Base-by-base conservation (phyloP, 495 filamentous ascomycete genomes). In the Cryomyces minteri region DNA sequence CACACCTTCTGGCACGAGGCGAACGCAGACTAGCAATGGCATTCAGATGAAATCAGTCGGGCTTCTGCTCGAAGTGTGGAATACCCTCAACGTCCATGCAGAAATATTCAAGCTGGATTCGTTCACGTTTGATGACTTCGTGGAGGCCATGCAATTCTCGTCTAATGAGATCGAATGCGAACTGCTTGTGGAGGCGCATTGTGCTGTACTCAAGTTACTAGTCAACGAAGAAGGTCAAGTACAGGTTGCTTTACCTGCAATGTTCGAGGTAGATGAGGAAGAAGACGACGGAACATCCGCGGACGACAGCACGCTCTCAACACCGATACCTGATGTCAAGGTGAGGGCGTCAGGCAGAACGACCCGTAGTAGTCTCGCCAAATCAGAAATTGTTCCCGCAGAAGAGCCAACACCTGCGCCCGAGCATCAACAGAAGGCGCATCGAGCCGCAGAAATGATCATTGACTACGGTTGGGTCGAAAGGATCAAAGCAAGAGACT, bases 111-210 rank as follows among this genome's bases (percentile, higher is more conserved):
- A 82, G 51, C 69, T 98, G 25, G 90, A 98, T 58, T 95, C 88
- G 0, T 98, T 96, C 55, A 96, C 88, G 0, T 88, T 98, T 54
- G 90, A 98, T 56, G 92, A 98, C 62, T 96, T 84, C 54, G 62
- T 94, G 14, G 84, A 95, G 54, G 82, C 88, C 4, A 76, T 98
- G 69, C 71, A 78, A 41, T 80, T 90, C 45, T 72, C 77, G 0
- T 84, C 77, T 0, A 74, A 81, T 7, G 82, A 86, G 31, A 66
- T 77, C 2, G 79, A 85, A 28, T 94, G 92, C 44, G 79, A 95
- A 57, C 68, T 98, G 0, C 82, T 94, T 52, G 77, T 80, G 29
- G 90, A 98, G 57, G 73, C 88, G 0, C 88, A 96, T 59, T 98
- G 90, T 58, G 77, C 92, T 0, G 73, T 94, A 4, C 64, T 98